Evolutionary conservation across 495 filamentous ascomycete genomes (phyloP), one percentile per base, ranked within the genome.

Genomic region (Lepraria neglecta): DNA sequence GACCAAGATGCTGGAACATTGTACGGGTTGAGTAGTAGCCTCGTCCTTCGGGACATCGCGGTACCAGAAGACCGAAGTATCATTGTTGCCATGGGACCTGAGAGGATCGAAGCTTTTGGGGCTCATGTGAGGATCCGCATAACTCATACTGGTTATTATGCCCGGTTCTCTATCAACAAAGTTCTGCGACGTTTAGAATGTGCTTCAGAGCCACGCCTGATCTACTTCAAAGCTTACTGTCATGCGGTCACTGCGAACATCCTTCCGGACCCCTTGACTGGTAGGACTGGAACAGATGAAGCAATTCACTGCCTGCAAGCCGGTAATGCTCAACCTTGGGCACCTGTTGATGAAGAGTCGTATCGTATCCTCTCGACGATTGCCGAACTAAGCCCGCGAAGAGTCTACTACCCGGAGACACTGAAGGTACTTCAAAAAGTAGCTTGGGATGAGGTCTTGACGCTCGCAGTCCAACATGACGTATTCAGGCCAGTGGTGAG

Each of bases 171-270:
- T 0, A 65, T 87, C 14, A 77, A 87, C 59, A 45, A 58, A 0
- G 64, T 71, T 27, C 74, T 87, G 6, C 79, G 82, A 0, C 65
- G 75, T 7, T 68, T 87, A 2, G 64, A 63, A 28, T 60, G 60
- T 43, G 52, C 60, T 3, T 42, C 45, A n/a, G 59, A 58, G 30
- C 59, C 59, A 31, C 42, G 59, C 3, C 31, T 61, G 21, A 56
- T 60, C 4, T 60, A 63, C 21, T 76, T 75, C 56, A 65, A 82
- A 11, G 76, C 73, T 30, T 82, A 80, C 46, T 73, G 87, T 3
- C 84, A 88, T 66, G 84, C 84, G 0, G n/a, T 84, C 0, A 89
- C 85, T 0, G 80, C 83, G 2, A 78, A 74, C 55, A 80, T 75
- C 48, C 62, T 87, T 1, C 77, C 80, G 0, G 87, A 90, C 64